Percentiles rank a stretch among this genome's conserved stretches.
Conservation (phyloP, 306 rosid species). For the Luffa acutangula region DNA sequence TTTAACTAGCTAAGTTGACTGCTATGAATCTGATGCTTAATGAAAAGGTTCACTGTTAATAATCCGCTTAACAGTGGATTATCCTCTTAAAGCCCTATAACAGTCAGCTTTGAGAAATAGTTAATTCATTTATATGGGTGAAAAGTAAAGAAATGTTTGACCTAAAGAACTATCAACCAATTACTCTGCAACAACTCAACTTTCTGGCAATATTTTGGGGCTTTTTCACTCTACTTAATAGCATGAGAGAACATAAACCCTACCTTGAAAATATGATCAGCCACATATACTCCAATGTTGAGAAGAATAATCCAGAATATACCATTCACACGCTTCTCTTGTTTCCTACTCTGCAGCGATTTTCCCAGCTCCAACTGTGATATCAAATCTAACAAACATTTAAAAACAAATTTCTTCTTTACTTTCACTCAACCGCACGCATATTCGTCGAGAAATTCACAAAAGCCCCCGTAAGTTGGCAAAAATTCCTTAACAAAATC, state of each 20-base stretch:
- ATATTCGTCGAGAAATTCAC: neutral
- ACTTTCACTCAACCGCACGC: neutral
- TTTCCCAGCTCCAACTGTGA: slow-evolving; percentile 66
- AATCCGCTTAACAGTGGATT: neutral
- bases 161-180: neutral
- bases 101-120: neutral
- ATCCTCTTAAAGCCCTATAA: neutral
- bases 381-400: slow-evolving; percentile 45
- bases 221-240: neutral
- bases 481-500: slow-evolving; percentile 16
- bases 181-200: neutral
- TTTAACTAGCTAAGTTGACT: neutral
- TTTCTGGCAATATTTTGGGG: neutral
- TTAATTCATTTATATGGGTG: neutral
- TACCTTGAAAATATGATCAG: slow-evolving; percentile 81
- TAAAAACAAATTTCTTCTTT: neutral
- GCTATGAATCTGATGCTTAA: neutral
- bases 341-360: slow-evolving; percentile 35
- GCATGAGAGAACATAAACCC: neutral
- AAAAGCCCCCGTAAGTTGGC: slow-evolving; percentile 21
- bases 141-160: neutral
- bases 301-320: slow-evolving; percentile 85
- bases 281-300: slow-evolving; percentile 58
- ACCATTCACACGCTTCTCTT: slow-evolving; percentile 59
- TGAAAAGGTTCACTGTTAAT: neutral